These are phyloP conservation scores for Paecilomyces fulvus DNA, from an alignment of 2,329 filamentous ascomycete species.

Conservation along the genomic window DNA sequence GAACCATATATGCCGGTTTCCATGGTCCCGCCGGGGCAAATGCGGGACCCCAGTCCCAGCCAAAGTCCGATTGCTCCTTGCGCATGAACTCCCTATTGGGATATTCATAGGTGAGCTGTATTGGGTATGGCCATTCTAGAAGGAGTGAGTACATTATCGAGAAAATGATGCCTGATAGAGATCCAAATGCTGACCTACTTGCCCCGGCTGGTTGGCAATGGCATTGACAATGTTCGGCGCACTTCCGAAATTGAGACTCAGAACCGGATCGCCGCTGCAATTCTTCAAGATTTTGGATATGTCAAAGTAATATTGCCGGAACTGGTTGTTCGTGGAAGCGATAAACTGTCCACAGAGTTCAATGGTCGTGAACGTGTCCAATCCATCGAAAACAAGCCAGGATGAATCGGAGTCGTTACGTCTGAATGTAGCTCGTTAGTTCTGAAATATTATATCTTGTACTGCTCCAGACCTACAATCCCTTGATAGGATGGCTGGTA, in stretches of 20 bases:
- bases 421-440: constrained; percentile 9
- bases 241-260: constrained; percentile 50
- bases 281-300: constrained; percentile 39
- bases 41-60: constrained; percentile 57
- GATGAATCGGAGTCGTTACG: constrained; percentile 29
- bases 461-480: constrained; percentile 26
- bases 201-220: constrained; percentile 43
- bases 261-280: constrained; percentile 32
- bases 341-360: constrained; percentile 47
- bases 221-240: constrained; percentile 46
- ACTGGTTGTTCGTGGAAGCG: constrained; percentile 53
- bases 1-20: constrained; percentile 50
- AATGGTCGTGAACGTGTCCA: constrained; percentile 54
- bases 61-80: constrained; percentile 56
- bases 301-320: constrained; percentile 54
- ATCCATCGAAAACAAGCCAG: constrained; percentile 53
- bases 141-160: background rate
- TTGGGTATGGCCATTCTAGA: constrained; percentile 41
- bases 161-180: too few relatives aligned
- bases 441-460: background rate
- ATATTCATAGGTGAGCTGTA: constrained; percentile 45
- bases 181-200: constrained; percentile 29
- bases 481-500: constrained; percentile 38
- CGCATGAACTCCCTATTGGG: constrained; percentile 48
- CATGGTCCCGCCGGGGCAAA: constrained; percentile 57